These are phyloP conservation scores for Blastocystis hominis DNA, from an alignment of 352 stramenopile species.

Conservation along the genomic window DNA sequence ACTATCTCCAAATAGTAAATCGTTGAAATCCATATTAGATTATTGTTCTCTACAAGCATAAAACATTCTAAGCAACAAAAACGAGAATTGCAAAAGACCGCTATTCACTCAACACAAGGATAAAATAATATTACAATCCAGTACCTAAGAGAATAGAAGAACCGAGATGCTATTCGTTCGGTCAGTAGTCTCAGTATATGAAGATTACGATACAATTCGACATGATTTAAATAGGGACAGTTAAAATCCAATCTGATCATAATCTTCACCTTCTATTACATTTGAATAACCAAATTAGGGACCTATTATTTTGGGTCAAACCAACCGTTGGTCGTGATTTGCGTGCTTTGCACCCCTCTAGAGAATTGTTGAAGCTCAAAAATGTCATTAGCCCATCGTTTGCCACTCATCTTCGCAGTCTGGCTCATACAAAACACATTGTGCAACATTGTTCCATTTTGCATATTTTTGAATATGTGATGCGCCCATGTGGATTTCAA, in stretches of 20 bases:
- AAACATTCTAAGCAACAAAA: background rate
- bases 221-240: background rate
- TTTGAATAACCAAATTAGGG: background rate
- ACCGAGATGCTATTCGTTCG: background rate
- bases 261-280: background rate
- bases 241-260: background rate
- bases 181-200: background rate
- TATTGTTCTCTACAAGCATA: constrained; percentile 6
- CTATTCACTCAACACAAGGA: constrained; percentile 6
- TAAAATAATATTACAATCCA: constrained; percentile 3
- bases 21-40: background rate
- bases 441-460: background rate
- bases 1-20: background rate
- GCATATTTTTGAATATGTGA: background rate
- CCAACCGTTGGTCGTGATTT: background rate
- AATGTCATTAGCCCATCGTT: background rate
- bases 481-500: background rate
- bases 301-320: background rate
- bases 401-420: background rate
- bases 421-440: background rate
- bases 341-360: background rate
- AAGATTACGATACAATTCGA: background rate
- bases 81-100: constrained; percentile 26
- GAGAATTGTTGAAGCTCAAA: background rate
- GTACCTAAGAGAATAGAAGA: constrained; percentile 3